Percentiles rank a stretch among this genome's conserved stretches.
Evolutionary conservation across 1,284 basidiomycete genomes (phyloP).

Genomic region (Leccinum cinnamomeum): DNA sequence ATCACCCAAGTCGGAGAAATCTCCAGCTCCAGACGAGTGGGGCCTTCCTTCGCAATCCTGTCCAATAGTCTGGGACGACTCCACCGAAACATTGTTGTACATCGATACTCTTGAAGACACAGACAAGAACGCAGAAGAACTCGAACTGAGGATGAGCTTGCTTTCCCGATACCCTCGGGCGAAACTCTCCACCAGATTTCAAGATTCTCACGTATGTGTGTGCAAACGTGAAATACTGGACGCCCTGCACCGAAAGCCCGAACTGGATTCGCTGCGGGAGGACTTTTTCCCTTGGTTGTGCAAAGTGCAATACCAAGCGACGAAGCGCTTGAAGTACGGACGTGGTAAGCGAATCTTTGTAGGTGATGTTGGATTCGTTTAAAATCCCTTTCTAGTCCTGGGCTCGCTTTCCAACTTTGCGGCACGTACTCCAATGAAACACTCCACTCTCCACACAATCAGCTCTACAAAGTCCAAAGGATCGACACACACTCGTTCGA

Average conservation of each 20-base stretch:
- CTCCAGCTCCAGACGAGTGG: constrained; percentile 63
- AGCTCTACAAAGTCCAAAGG: constrained; percentile 16
- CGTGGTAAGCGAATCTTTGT: constrained; percentile 38
- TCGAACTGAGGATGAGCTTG: constrained; percentile 73
- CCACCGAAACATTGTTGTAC: constrained; percentile 67
- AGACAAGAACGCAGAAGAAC: constrained; percentile 68
- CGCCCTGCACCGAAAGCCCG: constrained; percentile 62
- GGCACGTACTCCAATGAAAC: constrained; percentile 46
- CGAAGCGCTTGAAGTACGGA: constrained; percentile 59
- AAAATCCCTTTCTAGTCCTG: constrained; percentile 16
- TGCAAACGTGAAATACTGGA: constrained; percentile 78
- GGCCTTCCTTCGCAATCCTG: constrained; percentile 42
- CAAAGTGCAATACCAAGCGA: constrained; percentile 74
- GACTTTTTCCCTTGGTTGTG: constrained; percentile 90
- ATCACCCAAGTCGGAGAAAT: constrained; percentile 52
- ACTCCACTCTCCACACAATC: constrained; percentile 51
- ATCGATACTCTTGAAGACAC: constrained; percentile 65
- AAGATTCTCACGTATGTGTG: constrained; percentile 90
- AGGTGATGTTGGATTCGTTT: not conserved
- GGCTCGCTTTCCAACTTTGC: constrained; percentile 21
- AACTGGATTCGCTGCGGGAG: constrained; percentile 78
- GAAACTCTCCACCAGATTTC: constrained; percentile 67
- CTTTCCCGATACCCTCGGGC: constrained; percentile 74
- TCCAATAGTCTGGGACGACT: constrained; percentile 66
- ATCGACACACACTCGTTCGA: constrained; percentile 7